Evolutionary conservation across 148 eudicot genomes (phyloP), one percentile per base, ranked within the genome.

Genomic region (Chenopodium quinoa): DNA sequence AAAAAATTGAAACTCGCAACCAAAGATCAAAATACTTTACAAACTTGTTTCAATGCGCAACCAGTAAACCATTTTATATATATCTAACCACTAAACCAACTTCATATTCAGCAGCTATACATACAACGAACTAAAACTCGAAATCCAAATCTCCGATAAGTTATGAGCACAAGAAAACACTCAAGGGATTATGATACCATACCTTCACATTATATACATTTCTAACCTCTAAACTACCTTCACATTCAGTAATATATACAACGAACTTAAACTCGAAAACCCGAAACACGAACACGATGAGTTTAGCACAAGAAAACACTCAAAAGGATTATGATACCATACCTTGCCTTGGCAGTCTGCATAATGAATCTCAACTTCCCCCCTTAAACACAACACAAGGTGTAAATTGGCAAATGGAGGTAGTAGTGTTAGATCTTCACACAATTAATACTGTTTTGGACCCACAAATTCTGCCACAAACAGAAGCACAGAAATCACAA

Each of bases 321-420:
- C 29, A 2, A 31, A 4, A 4, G 11, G 63, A 58, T 80, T 80
- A 72, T 34, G 29, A 85, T 80, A 70, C 80, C 46, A 17, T 93
- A 91, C 96, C 96, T 92, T 85, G 88, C 63, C 85, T 90, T 94
- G 32, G 58, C 4, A 46, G 90, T 90, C 94, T 94, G 94, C 96
- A 92, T 93, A 69, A 79, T 87, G 86, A 81, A 85, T 67, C 79
- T 82, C 10, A 31, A 80, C 34, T 63, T 32, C 71, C 79, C 79
- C 27, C 72, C 79, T 79, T 76, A 76, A 63, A 63, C 80, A 58
- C 72, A 27, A 80, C 75, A 83, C 84, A 82, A 84, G 78, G 69
- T 65, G 69, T 20, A 75, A 75, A 77, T 29, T 34, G 17, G 76
- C 37, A 81, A 68, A 79, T n/a, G 10, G n/a, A 71, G 14, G 44